A percentile compares a stretch with the other conserved stretches of the same genome.
phyloP scores from a whole-genome alignment of 148 eudicot genomes.

The Rhododendron simsii region DNA sequence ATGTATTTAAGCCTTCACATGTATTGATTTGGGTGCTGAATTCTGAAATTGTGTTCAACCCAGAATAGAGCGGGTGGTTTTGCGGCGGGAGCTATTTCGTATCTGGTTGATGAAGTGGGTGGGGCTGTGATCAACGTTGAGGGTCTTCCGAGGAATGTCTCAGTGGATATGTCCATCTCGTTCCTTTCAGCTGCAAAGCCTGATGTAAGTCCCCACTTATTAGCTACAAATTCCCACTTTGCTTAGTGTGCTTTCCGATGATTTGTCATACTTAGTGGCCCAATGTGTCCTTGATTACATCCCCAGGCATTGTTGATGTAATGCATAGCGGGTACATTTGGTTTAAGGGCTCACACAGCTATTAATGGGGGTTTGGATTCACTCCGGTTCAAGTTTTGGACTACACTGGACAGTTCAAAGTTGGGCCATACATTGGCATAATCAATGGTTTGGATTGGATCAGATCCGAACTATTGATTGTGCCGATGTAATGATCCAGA shows the following conservation, averaged over 20 bases:
- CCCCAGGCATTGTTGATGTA: not conserved
- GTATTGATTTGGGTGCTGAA: not conserved
- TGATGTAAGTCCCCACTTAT: conserved; percentile 33
- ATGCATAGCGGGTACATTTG: not conserved
- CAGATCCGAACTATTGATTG: not conserved
- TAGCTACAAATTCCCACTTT: not conserved
- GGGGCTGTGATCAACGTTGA: conserved; percentile 46
- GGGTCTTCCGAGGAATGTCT: conserved; percentile 64
- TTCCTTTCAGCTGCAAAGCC: conserved; percentile 60
- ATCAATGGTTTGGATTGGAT: no score
- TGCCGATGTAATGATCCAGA: not conserved
- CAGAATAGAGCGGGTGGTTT: conserved; percentile 60
- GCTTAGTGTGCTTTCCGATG: not conserved
- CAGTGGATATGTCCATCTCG: conserved; percentile 74
- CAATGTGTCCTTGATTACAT: not conserved
- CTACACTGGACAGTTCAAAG: not conserved
- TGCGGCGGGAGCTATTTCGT: conserved; percentile 71
- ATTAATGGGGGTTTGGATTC: not conserved
- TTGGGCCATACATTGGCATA: not conserved
- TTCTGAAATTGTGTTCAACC: not conserved
- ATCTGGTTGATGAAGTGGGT: conserved; percentile 70
- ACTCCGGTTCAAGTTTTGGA: not conserved
- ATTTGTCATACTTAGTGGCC: not conserved
- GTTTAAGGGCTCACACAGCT: not conserved
- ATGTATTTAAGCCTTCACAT: not conserved